phyloP scores from a whole-genome alignment of 148 eudicot species.

The Pouteria glomerata region DNA sequence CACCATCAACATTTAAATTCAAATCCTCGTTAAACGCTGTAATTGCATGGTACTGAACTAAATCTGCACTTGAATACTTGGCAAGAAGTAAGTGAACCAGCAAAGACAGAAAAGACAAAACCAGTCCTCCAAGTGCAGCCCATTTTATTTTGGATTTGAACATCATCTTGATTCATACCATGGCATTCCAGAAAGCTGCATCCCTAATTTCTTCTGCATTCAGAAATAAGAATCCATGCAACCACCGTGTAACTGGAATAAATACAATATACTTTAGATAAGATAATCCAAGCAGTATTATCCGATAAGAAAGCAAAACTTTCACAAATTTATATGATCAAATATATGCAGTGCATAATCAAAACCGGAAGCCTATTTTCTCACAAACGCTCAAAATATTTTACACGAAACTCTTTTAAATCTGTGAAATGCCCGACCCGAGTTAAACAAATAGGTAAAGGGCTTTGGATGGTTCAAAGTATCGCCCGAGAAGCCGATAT shows the following conservation, averaged over 20 bases:
- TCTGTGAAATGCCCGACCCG: no score
- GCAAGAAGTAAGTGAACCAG: constrained; percentile 61
- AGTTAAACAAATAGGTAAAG: no score
- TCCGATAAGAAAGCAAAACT: neutral
- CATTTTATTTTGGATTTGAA: constrained; percentile 72
- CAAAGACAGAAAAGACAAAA: constrained; percentile 56
- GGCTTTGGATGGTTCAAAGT: no score
- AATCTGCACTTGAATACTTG: constrained; percentile 47
- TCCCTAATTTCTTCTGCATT: constrained; percentile 18
- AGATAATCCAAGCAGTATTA: constrained; percentile 8
- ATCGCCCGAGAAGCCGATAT: no score
- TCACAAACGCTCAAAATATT: neutral
- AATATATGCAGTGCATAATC: neutral
- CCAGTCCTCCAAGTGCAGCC: constrained; percentile 64
- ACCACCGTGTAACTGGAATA: constrained; percentile 12
- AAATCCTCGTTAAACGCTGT: constrained; percentile 48
- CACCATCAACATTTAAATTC: constrained; percentile 25
- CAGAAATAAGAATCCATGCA: constrained; percentile 2
- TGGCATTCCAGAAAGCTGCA: constrained; percentile 20
- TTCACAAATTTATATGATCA: neutral
- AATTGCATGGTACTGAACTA: constrained; percentile 34
- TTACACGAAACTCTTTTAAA: no score
- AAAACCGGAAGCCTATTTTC: neutral
- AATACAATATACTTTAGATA: neutral
- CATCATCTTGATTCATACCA: constrained; percentile 40